Base-by-base conservation (phyloP, 176 grass and related monocot species). In the Rhipidocladum racemiflorum region DNA sequence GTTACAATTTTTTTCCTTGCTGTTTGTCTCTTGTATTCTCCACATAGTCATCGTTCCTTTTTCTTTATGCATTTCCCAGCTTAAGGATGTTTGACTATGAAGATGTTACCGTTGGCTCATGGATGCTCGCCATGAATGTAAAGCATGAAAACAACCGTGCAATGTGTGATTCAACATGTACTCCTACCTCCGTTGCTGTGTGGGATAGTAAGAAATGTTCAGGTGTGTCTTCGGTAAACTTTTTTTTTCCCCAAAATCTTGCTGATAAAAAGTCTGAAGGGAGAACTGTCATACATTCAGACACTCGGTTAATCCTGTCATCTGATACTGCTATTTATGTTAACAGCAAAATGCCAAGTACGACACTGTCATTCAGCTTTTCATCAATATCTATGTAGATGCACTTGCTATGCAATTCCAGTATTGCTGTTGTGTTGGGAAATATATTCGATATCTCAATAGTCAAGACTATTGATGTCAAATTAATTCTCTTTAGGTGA, bases 51-150 rank as follows among this genome's bases (percentile, higher is more conserved):
- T 29, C 85, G 39, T 78, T 28, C 27, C 27, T 61, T 61, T 63
- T 76, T 51, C 8, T 70, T 48, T 53, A 1, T 74, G 50, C 17
- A 76, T 77, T 76, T 84, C 46, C 30, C 86, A 95, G 92, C 89
- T 90, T 98, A 90, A 98, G 96, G 83, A 93, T 98, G 88, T 98
- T 95, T 73, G 90, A 86, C 61, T 90, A 98, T 70, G 96, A 99
- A 72, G 97, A 99, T 87, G 93, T 99, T 74, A 93, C 93, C 17
- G 29, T 99, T 25, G 93, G 93, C 18, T 85, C 97, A 12, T 99
- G 97, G 93, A 96, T 99, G 93, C 91, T 99, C 55, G 77, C 91
- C 48, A 92, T 99, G 91, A 99, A 99, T 91, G 93, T 92, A 48
- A 96, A 96, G 83, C 91, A 99, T 87, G 97, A 99, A 75, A 87